Evolutionary conservation across 208 protist species (phyloP).

Genomic region (Wallacemonas sp.): DNA sequence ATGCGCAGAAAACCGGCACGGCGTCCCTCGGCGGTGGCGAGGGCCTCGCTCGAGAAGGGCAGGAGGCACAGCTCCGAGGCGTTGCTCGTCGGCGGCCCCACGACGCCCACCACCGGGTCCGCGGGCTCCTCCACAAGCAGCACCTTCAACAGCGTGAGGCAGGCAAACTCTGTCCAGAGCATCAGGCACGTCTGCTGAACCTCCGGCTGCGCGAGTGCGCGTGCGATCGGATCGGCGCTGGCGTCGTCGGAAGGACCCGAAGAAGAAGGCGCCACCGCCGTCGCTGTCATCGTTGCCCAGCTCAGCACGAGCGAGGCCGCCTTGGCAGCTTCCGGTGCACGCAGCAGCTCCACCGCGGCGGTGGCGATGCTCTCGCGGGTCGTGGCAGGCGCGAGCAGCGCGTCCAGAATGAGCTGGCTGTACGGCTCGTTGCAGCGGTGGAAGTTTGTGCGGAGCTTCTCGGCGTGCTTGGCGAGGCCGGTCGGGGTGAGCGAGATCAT

Average conservation of each 20-base stretch:
- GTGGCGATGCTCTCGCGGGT: slow-evolving; percentile 26
- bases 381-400: slow-evolving; percentile 31
- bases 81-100: neutral
- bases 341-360: slow-evolving; percentile 24
- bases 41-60: slow-evolving; percentile 22
- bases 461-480: slow-evolving; percentile 27
- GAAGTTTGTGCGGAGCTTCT: slow-evolving; percentile 39
- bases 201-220: slow-evolving; percentile 5
- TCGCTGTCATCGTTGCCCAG: too few relatives aligned
- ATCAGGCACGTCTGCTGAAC: slow-evolving; percentile 16
- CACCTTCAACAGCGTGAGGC: slow-evolving; percentile 60
- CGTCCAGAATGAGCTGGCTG: slow-evolving; percentile 43
- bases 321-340: slow-evolving; percentile 9
- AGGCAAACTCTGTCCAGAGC: slow-evolving; percentile 59
- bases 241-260: too few relatives aligned
- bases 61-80: slow-evolving; percentile 18
- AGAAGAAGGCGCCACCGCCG: too few relatives aligned
- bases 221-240: too few relatives aligned
- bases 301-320: neutral
- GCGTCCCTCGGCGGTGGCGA: slow-evolving; percentile 30
- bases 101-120: neutral
- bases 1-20: slow-evolving; percentile 47
- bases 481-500: slow-evolving; percentile 44
- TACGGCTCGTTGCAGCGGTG: slow-evolving; percentile 34
- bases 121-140: slow-evolving; percentile 41